These are phyloP conservation scores for Alternaria sp. DNA, from an alignment of 2,329 filamentous ascomycete species.

Conservation along the genomic window DNA sequence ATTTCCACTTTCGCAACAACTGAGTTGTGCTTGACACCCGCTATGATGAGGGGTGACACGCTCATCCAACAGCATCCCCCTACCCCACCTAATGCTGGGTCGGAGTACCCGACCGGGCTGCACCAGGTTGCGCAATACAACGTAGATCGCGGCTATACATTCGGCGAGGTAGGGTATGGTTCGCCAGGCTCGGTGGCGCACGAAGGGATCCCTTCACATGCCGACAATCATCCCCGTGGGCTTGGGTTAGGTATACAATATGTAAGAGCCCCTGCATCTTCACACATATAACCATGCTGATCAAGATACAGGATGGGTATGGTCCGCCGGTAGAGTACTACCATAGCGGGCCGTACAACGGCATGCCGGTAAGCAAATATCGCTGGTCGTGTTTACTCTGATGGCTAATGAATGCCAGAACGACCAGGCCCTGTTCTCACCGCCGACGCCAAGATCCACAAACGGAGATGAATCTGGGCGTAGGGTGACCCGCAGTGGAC, in stretches of 20 bases:
- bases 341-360: constrained; percentile 38
- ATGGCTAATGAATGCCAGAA: constrained; percentile 37
- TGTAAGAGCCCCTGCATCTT: constrained; percentile 32
- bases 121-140: constrained; percentile 57
- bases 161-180: constrained; percentile 46
- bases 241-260: constrained; percentile 46
- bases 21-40: constrained; percentile 20
- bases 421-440: constrained; percentile 44
- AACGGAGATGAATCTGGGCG: constrained; percentile 52
- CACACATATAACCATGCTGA: constrained; percentile 30
- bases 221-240: constrained; percentile 31
- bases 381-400: not conserved
- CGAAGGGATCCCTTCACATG: constrained; percentile 39
- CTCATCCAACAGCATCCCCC: constrained; percentile 50
- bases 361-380: constrained; percentile 35
- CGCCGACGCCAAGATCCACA: constrained; percentile 57
- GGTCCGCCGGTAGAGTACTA: constrained; percentile 40
- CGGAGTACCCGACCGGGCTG: constrained; percentile 50
- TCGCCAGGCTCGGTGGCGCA: constrained; percentile 41
- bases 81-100: constrained; percentile 45
- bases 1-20: constrained; percentile 19
- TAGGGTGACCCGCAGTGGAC: constrained; percentile 51
- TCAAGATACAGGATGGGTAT: constrained; percentile 43
- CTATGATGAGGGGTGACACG: constrained; percentile 47
- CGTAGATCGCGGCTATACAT: constrained; percentile 49